Percentiles rank a stretch among this genome's conserved stretches.
Conservation (phyloP, 805 yeast genomes). For the Hemisphaericaspora nanyangensis region DNA sequence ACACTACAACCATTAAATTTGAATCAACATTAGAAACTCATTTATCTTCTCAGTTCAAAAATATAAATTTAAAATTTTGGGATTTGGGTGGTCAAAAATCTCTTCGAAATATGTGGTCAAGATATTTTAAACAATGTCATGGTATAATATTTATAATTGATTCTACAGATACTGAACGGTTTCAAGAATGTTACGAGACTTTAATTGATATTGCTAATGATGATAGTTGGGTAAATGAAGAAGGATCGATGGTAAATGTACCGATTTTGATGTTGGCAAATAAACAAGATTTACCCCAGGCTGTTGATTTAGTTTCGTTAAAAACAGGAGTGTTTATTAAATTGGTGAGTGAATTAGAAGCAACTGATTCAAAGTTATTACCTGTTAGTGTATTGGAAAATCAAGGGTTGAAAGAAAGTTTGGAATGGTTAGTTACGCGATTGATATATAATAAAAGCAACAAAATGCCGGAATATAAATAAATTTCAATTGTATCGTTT, state of each 20-base stretch:
- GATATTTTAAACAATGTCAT: constrained; percentile 81
- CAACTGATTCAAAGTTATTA: constrained; percentile 84
- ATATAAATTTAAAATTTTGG: constrained; percentile 75
- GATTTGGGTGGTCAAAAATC: constrained; percentile 94
- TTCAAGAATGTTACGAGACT: constrained; percentile 76
- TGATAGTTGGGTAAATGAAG: constrained; percentile 36
- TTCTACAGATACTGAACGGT: constrained; percentile 77
- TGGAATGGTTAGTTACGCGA: constrained; percentile 82
- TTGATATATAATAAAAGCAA: constrained; percentile 61
- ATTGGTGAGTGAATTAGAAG: constrained; percentile 79
- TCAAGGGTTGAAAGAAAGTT: constrained; percentile 80
- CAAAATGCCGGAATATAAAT: constrained; percentile 54
- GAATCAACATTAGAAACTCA: constrained; percentile 37
- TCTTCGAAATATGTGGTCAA: constrained; percentile 81
- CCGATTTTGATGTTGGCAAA: constrained; percentile 95
- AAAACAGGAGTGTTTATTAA: constrained; percentile 79
- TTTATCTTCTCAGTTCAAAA: constrained; percentile 31
- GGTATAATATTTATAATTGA: constrained; percentile 92
- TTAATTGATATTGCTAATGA: constrained; percentile 46
- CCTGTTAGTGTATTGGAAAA: constrained; percentile 85
- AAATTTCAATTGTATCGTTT: too few species aligned
- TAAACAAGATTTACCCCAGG: constrained; percentile 72
- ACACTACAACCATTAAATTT: constrained; percentile 46
- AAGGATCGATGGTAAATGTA: constrained; percentile 46
- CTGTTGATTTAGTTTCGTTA: constrained; percentile 49